A percentile compares a stretch with the other conserved stretches of the same genome.
phyloP scores from a whole-genome alignment of 345 rosid species.

The Syzygium aromaticum region DNA sequence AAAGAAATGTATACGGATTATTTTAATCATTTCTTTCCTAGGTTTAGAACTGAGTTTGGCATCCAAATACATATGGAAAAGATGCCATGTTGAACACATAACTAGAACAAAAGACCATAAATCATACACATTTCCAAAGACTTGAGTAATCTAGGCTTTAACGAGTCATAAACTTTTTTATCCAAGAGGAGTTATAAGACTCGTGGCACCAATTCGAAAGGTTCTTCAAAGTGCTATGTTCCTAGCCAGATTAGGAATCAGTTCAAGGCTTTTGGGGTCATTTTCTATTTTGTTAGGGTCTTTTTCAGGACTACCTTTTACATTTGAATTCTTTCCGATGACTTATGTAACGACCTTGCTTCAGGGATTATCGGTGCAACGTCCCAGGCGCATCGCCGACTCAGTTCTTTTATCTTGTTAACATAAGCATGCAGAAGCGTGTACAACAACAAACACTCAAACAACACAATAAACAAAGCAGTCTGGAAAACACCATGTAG shows the following conservation, averaged over 20 bases:
- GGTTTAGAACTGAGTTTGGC: neutral
- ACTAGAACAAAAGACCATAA: neutral
- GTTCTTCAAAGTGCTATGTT: neutral
- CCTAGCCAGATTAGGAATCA: neutral
- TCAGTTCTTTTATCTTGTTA: too few relatives aligned
- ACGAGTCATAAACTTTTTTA: neutral
- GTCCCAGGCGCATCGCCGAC: too few relatives aligned
- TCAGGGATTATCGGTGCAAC: too few relatives aligned
- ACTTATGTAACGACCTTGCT: neutral
- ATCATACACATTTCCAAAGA: neutral
- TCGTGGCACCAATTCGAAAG: neutral
- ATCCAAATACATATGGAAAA: neutral
- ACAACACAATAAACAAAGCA: too few relatives aligned
- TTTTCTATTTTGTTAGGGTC: neutral
- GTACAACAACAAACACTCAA: too few relatives aligned
- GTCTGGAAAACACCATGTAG: too few relatives aligned
- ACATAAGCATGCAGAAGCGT: too few relatives aligned
- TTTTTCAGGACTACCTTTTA: neutral
- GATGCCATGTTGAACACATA: neutral
- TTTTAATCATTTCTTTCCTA: neutral
- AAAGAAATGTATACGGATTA: neutral
- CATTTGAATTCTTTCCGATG: neutral
- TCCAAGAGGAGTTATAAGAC: neutral
- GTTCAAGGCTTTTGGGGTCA: neutral
- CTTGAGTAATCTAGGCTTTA: neutral